Base-by-base conservation (phyloP, 2,329 filamentous ascomycete species). In the Myriosclerotinia curreyana region DNA sequence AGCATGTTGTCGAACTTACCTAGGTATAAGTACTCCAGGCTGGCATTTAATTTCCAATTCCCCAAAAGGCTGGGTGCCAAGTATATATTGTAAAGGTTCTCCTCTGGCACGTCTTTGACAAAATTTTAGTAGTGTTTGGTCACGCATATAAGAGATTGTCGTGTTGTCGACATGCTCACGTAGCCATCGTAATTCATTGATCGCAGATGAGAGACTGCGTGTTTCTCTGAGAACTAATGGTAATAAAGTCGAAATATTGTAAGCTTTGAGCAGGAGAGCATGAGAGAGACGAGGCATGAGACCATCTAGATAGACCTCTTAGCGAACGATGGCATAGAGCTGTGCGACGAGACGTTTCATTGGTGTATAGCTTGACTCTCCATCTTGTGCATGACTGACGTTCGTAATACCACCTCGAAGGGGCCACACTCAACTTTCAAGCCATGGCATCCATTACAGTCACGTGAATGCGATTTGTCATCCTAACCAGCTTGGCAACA, bases 21-120 rank as follows among this genome's bases (percentile, higher is more conserved):
- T 84, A 44, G 95, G 95, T 68, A 98, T 96, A 64, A 99, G 79
- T 6, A 98, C 93, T 2, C 91, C 91, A 14, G 81, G 83, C 36
- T 79, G 80, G 73, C 93, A 97, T 62, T 82, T 77, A 53, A 99
- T 89, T 50, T 96, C 89, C 20, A 98, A 77, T 5, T 85, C 79
- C 0, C 93, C 94, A 77, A 99, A 98, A 1, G 89, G 95, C 75
- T 97, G 92, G 6, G 87, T 87, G 4, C 92, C 92, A 1, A 99
- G 79, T 28, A 98, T 82, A 74, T 98, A 98, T 75, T 98, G 95
- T 42, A 99, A 77, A 1, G 95, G 95, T 65, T 87, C 83, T 1
- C 92, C 92, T 11, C 74, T 76, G 11, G 82, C 79, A 42, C 86
- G 79, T 56, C 78, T 75, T 5, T 74, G 75, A 67, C 83, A 85